Base-by-base conservation (phyloP, 1,139 yeast species). In the Petasospora fabianii region DNA sequence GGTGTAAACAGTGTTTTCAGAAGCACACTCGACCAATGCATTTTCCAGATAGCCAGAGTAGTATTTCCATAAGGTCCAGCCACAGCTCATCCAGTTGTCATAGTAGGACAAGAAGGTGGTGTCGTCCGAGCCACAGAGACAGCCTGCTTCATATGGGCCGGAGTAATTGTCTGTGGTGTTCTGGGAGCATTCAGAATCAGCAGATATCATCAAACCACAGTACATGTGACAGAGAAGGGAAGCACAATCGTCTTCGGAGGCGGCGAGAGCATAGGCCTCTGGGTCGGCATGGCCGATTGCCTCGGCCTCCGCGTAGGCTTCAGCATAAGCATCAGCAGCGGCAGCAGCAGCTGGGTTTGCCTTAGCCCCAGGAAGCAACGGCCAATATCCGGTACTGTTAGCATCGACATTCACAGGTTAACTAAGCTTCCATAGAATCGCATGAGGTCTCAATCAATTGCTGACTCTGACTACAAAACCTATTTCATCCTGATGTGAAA, bases 51-150 rank as follows among this genome's bases (percentile, higher is more conserved):
- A 55, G 3, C 35, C 24, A 15, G 53, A 49, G 42, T 57, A 56
- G 43, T 56, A 54, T 19, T 35, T 33, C 60, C 59, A 56, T 32
- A 56, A 39, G 39, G 59, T 55, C 58, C 60, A 55, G 24, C 61
- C 61, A 50, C 61, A 56, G 35, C 48, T 53, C 40, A 56, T 46
- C 46, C 61, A 56, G 12, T 33, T 44, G 21, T 46, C 48, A 38
- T 53, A 56, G 30, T 39, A 41, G 4, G 46, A 31, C 19, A 46
- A 24, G 53, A 56, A 55, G 3, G 28, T 18, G 19, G 53, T 39
- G 29, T 29, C 51, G 1, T 41, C 20, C 20, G 39, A 38, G n/a
- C 27, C 35, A 52, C 60, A 56, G 26, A 56, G 44, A 29, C 31
- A 29, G 9, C 31, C 31, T 6, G 20, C 12, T 8, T 6, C 12